Evolutionary conservation across 345 rosid species (phyloP).

Genomic region (Brassica juncea): DNA sequence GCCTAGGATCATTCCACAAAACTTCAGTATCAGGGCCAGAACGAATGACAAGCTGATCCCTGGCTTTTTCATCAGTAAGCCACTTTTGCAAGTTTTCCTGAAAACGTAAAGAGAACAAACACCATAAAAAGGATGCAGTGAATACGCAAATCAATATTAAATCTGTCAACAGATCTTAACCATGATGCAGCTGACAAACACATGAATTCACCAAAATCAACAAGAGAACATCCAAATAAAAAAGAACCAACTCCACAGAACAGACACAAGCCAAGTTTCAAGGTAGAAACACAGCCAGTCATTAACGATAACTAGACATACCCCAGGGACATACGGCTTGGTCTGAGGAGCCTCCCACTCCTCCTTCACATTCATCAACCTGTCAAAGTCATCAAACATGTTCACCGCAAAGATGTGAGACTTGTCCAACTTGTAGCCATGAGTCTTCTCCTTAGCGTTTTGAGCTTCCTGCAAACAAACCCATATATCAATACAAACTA

Average conservation of each 20-base stretch:
- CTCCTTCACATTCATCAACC: conserved; percentile 79
- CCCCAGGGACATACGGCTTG: conserved; percentile 82
- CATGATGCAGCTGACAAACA: background rate
- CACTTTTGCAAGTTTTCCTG: conserved; percentile 96
- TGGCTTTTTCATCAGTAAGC: conserved; percentile 91
- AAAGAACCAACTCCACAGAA: background rate
- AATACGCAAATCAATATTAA: background rate
- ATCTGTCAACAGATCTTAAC: background rate
- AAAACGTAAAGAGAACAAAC: background rate
- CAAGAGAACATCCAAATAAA: background rate
- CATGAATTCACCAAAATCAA: background rate
- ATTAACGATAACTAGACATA: conserved; percentile 32
- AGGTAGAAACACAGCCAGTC: background rate
- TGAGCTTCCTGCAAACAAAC: conserved; percentile 74
- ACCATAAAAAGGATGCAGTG: background rate
- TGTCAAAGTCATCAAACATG: conserved; percentile 79
- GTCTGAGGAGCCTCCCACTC: conserved; percentile 90
- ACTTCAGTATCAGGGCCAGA: conserved; percentile 91
- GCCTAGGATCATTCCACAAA: conserved; percentile 93
- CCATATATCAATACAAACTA: background rate
- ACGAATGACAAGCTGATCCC: conserved; percentile 93
- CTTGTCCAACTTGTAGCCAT: conserved; percentile 47
- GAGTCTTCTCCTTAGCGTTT: conserved; percentile 79
- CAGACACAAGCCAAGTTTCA: background rate
- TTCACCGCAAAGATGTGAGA: conserved; percentile 79